Percentiles rank a stretch among this genome's conserved stretches.
Evolutionary conservation across 2,329 filamentous ascomycete genomes (phyloP).

Genomic region (Aspergillus ustus): DNA sequence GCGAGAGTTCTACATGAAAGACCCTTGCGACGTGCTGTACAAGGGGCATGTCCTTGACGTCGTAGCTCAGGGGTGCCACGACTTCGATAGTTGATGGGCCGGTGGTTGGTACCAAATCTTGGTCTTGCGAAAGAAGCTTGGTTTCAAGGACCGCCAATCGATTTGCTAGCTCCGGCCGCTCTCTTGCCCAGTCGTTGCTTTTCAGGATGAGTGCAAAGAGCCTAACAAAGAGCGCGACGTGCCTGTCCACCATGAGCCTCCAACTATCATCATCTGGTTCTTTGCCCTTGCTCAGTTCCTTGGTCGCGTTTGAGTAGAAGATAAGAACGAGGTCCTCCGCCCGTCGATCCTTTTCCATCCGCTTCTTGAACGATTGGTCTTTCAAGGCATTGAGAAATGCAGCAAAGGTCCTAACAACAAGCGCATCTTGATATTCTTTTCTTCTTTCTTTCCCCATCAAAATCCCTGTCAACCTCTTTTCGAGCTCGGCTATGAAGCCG

Average conservation of each 20-base stretch:
- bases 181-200: conserved; percentile 81
- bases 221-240: conserved; percentile 91
- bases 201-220: conserved; percentile 79
- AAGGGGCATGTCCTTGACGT: conserved; percentile 96
- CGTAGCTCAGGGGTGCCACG: conserved; percentile 80
- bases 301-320: conserved; percentile 93
- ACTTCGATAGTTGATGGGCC: conserved; percentile 75
- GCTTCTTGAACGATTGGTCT: conserved; percentile 82
- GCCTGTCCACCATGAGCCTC: conserved; percentile 90
- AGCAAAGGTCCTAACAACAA: conserved; percentile 91
- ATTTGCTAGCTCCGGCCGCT: conserved; percentile 80
- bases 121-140: conserved; percentile 91
- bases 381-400: conserved; percentile 94
- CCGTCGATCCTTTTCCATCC: conserved; percentile 90
- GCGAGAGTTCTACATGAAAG: conserved; percentile 77
- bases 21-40: conserved; percentile 85
- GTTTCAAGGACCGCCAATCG: conserved; percentile 83
- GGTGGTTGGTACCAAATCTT: conserved; percentile 74
- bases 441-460: conserved; percentile 80
- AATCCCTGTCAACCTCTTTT: conserved; percentile 80
- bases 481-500: conserved; percentile 70
- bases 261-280: conserved; percentile 80
- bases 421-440: conserved; percentile 87
- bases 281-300: conserved; percentile 81
- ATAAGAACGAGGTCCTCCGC: conserved; percentile 93